Conservation (phyloP, 257 asterid genomes). For the Phtheirospermum japonicum region DNA sequence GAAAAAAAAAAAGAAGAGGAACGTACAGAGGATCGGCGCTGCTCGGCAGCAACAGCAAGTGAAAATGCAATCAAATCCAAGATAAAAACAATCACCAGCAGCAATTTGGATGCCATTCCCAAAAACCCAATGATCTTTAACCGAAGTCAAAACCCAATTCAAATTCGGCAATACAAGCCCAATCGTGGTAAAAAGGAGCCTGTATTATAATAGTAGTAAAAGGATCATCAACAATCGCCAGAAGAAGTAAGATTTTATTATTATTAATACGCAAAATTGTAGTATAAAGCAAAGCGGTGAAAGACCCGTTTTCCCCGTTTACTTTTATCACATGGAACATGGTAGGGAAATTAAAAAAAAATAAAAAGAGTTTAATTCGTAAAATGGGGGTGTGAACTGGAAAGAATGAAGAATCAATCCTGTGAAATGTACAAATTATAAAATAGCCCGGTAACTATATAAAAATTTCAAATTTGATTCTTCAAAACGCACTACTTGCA, state of each 20-base stretch:
- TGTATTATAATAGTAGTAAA: background rate
- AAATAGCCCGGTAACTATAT: no score
- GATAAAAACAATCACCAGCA: slow-evolving; percentile 47
- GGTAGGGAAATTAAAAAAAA: background rate
- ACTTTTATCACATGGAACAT: background rate
- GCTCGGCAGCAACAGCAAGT: slow-evolving; percentile 82
- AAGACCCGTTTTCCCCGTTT: no score
- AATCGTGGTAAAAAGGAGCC: background rate
- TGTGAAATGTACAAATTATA: no score
- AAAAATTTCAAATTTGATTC: no score
- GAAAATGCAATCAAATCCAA: slow-evolving; percentile 74
- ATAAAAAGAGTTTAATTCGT: no score
- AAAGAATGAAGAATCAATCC: no score
- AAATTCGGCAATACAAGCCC: background rate
- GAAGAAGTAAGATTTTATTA: no score
- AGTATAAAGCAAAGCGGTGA: background rate
- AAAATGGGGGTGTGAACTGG: no score
- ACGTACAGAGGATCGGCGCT: slow-evolving; percentile 63
- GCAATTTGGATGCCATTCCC: slow-evolving; percentile 53
- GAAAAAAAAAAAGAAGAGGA: background rate
- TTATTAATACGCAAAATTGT: no score
- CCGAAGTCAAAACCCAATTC: background rate
- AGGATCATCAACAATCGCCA: background rate
- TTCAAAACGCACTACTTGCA: no score
- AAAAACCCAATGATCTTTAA: background rate